A percentile compares a stretch with the other conserved stretches of the same genome.
These are phyloP conservation scores for Metschnikowia lachancei DNA, from an alignment of 805 yeast species.

Conservation along the genomic window DNA sequence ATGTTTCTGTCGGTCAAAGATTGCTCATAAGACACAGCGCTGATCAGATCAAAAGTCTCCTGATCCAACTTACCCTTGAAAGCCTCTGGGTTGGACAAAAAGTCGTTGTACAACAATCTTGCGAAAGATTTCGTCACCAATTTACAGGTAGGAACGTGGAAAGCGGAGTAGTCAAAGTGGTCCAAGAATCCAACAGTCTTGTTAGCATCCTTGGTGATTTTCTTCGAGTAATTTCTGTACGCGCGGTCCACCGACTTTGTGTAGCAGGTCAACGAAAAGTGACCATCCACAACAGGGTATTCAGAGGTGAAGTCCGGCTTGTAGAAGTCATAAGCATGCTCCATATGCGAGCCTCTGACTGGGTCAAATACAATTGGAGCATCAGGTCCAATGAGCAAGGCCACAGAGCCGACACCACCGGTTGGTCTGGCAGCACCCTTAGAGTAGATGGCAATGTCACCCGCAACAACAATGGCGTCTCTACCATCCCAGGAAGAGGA, in stretches of 20 bases:
- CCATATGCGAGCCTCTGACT: slow-evolving; percentile 89
- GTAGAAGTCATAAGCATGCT: slow-evolving; percentile 96
- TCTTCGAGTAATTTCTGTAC: slow-evolving; percentile 76
- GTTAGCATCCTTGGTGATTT: slow-evolving; percentile 50
- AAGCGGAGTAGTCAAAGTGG: slow-evolving; percentile 86
- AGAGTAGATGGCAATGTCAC: slow-evolving; percentile 96
- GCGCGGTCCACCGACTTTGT: slow-evolving; percentile 89
- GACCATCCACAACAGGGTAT: slow-evolving; percentile 97
- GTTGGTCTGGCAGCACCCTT: slow-evolving; percentile 99
- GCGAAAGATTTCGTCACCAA: slow-evolving; percentile 90
- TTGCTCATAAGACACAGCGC: slow-evolving; percentile 63
- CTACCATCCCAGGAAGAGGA: slow-evolving; percentile 97
- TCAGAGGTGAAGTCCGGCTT: slow-evolving; percentile 96
- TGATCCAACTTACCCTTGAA: slow-evolving; percentile 44
- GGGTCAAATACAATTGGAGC: slow-evolving; percentile 94
- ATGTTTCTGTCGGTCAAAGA: slow-evolving; percentile 75
- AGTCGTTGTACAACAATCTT: slow-evolving; percentile 87
- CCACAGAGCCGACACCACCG: slow-evolving; percentile 98
- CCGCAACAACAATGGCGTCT: slow-evolving; percentile 93
- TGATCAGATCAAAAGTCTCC: slow-evolving; percentile 53
- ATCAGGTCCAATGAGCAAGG: slow-evolving; percentile 92
- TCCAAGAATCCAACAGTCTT: slow-evolving; percentile 58
- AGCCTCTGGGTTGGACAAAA: slow-evolving; percentile 61
- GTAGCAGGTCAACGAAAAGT: slow-evolving; percentile 90
- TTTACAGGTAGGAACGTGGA: slow-evolving; percentile 98